phyloP scores from a whole-genome alignment of 169 alveolate genomes.

The Plasmodium gonderi region DNA sequence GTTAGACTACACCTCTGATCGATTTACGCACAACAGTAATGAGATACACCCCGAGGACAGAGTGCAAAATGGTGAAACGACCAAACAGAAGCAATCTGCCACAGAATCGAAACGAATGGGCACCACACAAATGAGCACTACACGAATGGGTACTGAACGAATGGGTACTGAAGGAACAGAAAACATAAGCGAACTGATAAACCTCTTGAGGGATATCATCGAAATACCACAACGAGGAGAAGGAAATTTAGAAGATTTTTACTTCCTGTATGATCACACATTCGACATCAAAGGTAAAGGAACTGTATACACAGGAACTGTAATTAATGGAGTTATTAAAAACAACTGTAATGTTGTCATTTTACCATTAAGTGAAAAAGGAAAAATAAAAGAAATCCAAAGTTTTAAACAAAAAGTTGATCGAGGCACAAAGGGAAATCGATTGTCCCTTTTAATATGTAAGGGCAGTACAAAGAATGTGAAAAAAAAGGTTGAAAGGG shows the following conservation, averaged over 20 bases:
- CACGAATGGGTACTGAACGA: too few relatives aligned
- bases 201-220: slow-evolving; percentile 59
- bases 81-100: not conserved
- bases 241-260: slow-evolving; percentile 76
- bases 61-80: not conserved
- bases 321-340: slow-evolving; percentile 83
- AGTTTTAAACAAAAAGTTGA: slow-evolving; percentile 50
- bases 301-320: slow-evolving; percentile 92
- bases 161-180: not conserved
- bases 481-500: slow-evolving; percentile 45
- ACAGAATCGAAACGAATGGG: too few relatives aligned
- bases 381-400: slow-evolving; percentile 60
- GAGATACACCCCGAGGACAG: too few relatives aligned
- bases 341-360: not conserved
- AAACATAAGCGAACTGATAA: slow-evolving; percentile 41
- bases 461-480: not conserved
- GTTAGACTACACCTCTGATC: not conserved
- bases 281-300: slow-evolving; percentile 92
- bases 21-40: too few relatives aligned
- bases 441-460: slow-evolving; percentile 54
- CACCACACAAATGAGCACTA: too few relatives aligned
- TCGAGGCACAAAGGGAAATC: slow-evolving; percentile 22
- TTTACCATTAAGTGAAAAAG: slow-evolving; percentile 28
- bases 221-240: slow-evolving; percentile 78
- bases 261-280: slow-evolving; percentile 91